phyloP scores from a whole-genome alignment of 1,139 yeast genomes.

The Yamadazyma atlantica region DNA sequence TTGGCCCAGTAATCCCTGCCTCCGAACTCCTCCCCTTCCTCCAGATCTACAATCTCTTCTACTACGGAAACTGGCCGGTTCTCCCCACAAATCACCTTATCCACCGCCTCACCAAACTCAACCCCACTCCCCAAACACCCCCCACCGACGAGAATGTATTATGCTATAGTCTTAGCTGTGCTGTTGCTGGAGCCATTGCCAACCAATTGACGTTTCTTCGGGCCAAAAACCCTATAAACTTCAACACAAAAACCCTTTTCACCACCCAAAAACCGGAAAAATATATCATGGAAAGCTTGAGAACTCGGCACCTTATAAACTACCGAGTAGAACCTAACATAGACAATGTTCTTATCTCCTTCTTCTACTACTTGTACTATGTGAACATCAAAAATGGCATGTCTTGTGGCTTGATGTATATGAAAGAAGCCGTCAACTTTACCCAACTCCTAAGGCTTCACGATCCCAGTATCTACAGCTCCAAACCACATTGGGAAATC shows the following conservation, averaged over 20 bases:
- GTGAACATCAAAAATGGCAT: constrained; percentile 26
- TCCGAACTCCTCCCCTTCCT: constrained; percentile 21
- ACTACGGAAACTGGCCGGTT: constrained; percentile 42
- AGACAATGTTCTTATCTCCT: constrained; percentile 32
- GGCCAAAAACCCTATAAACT: constrained; percentile 18
- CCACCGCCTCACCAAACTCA: constrained; percentile 4
- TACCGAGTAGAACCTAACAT: constrained; percentile 23
- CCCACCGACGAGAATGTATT: constrained; percentile 18
- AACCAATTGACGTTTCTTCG: constrained; percentile 29
- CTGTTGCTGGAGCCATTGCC: constrained; percentile 32
- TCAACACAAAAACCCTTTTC: constrained; percentile 9
- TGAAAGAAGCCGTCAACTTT: constrained; percentile 37
- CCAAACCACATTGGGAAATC: constrained; percentile 24
- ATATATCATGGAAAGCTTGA: constrained; percentile 26
- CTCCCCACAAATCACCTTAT: constrained; percentile 28
- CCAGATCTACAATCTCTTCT: constrained; percentile 35
- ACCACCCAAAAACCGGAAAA: constrained; percentile 18
- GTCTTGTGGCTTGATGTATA: constrained; percentile 27
- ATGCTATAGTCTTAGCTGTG: constrained; percentile 29
- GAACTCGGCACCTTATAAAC: constrained; percentile 25
- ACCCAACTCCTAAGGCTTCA: constrained; percentile 36
- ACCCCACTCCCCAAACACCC: constrained; percentile 9
- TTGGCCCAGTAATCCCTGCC: neutral
- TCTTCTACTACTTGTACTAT: constrained; percentile 36
- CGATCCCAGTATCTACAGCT: constrained; percentile 21